Evolutionary conservation across 345 rosid species (phyloP).

Genomic region (Conringia planisiliqua): DNA sequence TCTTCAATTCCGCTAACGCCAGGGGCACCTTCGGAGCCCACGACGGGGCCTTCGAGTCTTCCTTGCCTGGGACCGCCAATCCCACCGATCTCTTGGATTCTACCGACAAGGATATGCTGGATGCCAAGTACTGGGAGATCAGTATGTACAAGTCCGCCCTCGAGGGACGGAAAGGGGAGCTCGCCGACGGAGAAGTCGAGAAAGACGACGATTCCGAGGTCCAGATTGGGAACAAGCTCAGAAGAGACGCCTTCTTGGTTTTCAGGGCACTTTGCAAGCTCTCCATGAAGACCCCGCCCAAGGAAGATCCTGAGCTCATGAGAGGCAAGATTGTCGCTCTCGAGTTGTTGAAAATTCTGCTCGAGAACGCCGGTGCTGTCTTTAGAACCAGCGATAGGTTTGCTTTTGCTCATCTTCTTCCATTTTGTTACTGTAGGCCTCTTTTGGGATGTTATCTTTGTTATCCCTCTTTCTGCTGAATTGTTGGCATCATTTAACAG

Average conservation of each 20-base stretch:
- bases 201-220: constrained; percentile 93
- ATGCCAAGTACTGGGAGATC: constrained; percentile 99
- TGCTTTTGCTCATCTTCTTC: constrained; percentile 10
- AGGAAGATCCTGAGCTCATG: constrained; percentile 97
- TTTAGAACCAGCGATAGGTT: constrained; percentile 99
- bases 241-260: constrained; percentile 98
- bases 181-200: constrained; percentile 86
- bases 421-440: background rate
- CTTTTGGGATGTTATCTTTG: background rate
- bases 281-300: constrained; percentile 98
- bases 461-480: constrained; percentile 4
- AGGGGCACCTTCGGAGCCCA: constrained; percentile 53
- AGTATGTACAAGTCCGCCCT: constrained; percentile 98
- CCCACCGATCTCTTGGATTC: constrained; percentile 71
- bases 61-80: constrained; percentile 61
- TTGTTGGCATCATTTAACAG: constrained; percentile 45
- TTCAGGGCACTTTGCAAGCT: constrained; percentile 98
- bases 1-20: constrained; percentile 47
- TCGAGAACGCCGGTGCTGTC: constrained; percentile 99
- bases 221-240: constrained; percentile 97
- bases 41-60: constrained; percentile 74
- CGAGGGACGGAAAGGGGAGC: constrained; percentile 98
- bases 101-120: constrained; percentile 92
- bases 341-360: constrained; percentile 89
- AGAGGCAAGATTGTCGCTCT: constrained; percentile 96